Evolutionary conservation across 2,329 filamentous ascomycete species (phyloP).

Genomic region (Blumeriella jaapii): DNA sequence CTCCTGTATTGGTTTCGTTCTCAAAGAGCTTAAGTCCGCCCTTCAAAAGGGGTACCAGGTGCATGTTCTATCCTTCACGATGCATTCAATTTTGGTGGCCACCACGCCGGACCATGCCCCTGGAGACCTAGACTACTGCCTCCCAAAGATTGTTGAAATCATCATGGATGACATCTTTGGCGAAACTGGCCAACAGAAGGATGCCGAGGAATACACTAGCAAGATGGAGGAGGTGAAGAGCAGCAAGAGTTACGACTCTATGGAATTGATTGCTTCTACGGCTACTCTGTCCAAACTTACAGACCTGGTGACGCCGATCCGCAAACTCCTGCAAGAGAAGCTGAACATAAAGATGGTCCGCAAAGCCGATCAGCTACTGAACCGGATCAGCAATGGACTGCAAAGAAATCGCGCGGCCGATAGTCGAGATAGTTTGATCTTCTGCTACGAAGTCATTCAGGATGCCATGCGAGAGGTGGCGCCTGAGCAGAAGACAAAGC

Average conservation of each 20-base stretch:
- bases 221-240: constrained; percentile 97
- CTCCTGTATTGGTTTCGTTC: constrained; percentile 78
- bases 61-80: constrained; percentile 87
- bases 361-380: constrained; percentile 83
- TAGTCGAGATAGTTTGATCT: constrained; percentile 74
- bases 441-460: constrained; percentile 90
- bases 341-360: constrained; percentile 71
- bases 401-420: constrained; percentile 70
- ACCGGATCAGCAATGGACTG: constrained; percentile 72
- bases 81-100: constrained; percentile 79
- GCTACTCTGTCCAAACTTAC: constrained; percentile 65
- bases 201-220: constrained; percentile 87
- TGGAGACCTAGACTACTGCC: constrained; percentile 82
- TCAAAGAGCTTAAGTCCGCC: constrained; percentile 78
- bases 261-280: constrained; percentile 81
- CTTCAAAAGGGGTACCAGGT: constrained; percentile 82
- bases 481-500: constrained; percentile 38
- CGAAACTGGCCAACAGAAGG: constrained; percentile 84
- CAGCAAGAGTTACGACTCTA: constrained; percentile 95
- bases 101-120: constrained; percentile 61
- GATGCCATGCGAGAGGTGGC: constrained; percentile 62
- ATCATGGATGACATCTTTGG: constrained; percentile 99
- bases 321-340: constrained; percentile 69
- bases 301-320: constrained; percentile 67
- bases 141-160: constrained; percentile 64